Evolutionary conservation across 2,329 filamentous ascomycete species (phyloP).

Genomic region (Stagonosporopsis rhizophila): DNA sequence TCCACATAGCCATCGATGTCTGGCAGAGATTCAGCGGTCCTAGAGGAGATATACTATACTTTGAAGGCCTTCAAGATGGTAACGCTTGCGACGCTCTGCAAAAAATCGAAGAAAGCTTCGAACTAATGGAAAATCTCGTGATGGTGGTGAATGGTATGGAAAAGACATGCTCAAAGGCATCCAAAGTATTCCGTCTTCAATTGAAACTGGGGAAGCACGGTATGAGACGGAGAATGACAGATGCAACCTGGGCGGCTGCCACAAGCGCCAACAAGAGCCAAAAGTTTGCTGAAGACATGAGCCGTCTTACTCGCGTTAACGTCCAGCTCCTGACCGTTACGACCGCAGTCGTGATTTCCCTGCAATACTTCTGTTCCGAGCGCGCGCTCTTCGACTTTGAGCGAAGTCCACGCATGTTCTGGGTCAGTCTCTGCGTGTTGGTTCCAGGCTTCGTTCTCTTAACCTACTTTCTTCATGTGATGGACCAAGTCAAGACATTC

Average conservation of each 20-base stretch:
- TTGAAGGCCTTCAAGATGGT: not conserved
- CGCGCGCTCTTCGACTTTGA: slow-evolving; percentile 1
- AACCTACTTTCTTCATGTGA: not conserved
- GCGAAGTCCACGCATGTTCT: not conserved
- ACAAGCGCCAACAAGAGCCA: not conserved
- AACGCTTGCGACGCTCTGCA: not conserved
- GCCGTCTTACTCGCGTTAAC: no score
- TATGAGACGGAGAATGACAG: not conserved
- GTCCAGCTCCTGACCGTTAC: no score
- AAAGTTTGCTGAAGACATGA: no score
- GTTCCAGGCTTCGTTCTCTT: not conserved
- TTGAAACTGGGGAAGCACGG: not conserved
- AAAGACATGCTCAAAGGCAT: not conserved
- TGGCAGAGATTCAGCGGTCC: not conserved
- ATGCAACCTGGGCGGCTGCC: not conserved
- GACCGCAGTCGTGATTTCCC: no score
- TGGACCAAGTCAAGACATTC: not conserved
- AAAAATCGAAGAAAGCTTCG: not conserved
- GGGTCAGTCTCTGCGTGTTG: not conserved
- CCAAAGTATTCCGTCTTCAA: not conserved
- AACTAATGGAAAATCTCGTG: not conserved
- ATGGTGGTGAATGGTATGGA: no score
- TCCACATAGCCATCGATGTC: not conserved
- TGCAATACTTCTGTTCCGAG: no score
- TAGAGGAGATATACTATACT: not conserved